Base-by-base conservation (phyloP, 164 flowering plant species). In the Malania oleifera region DNA sequence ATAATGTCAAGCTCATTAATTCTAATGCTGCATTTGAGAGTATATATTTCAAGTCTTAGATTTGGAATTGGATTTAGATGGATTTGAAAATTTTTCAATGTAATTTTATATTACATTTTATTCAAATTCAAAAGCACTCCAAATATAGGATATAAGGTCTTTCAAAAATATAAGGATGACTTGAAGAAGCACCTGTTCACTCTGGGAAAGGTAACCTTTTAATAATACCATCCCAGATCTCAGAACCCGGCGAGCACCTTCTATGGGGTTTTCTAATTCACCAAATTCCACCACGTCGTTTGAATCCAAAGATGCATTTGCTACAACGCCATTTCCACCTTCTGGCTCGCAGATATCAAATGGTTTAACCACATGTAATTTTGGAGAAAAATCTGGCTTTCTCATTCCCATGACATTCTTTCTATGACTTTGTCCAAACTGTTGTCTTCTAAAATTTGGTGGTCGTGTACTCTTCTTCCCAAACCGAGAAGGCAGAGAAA, bases 141-240 rank as follows among this genome's bases (percentile, higher is more conserved):
- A n/a, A n/a, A n/a, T n/a, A n/a, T n/a, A n/a, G n/a, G n/a, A n/a
- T n/a, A n/a, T n/a, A n/a, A n/a, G n/a, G n/a, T n/a, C n/a, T n/a
- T n/a, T n/a, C n/a, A n/a, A n/a, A n/a, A n/a, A n/a, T n/a, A n/a
- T n/a, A n/a, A n/a, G n/a, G n/a, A n/a, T n/a, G n/a, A n/a, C n/a
- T n/a, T n/a, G n/a, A 28, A 24, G 38, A 3, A 15, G 51, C 15
- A 84, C 91, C 89, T 89, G 95, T 61, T 87, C 81, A 31, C 13
- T 19, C 6, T 56, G 7, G 56, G 75, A 61, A 58, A 89, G 56
- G 63, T 59, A 75, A 40, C 70, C 56, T 73, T 76, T 84, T n/a
- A 89, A 59, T 34, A 77, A 74, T 63, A 85, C 68, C 91, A 89
- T 82, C 59, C 97, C 97, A 37, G 85, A 58, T 64, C 83, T 73